Percentiles rank a stretch among this genome's conserved stretches.
phyloP scores from a whole-genome alignment of 768 basidiomycete species.

The Auricularia auricula-judae region DNA sequence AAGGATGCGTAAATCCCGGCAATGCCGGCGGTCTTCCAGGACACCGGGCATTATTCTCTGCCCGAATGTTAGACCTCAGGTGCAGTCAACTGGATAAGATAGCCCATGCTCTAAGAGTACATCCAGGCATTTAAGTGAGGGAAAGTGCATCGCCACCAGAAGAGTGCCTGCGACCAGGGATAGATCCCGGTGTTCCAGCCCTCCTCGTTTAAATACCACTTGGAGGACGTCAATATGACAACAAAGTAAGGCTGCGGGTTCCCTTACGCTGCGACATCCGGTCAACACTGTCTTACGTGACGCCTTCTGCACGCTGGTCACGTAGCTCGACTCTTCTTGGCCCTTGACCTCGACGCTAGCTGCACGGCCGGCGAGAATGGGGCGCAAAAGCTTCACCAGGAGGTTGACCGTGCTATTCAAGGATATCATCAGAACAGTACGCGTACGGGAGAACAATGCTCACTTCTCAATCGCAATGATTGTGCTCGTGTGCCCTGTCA shows the following conservation, averaged over 20 bases:
- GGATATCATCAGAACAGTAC: background rate
- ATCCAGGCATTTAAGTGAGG: background rate
- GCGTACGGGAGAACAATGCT: background rate
- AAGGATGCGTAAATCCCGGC: no score
- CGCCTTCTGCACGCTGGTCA: constrained; percentile 3
- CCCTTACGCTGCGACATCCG: background rate
- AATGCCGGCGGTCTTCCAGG: no score
- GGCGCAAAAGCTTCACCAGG: constrained; percentile 8
- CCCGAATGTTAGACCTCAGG: no score
- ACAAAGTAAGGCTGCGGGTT: no score
- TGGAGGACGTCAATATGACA: background rate
- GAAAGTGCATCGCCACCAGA: background rate
- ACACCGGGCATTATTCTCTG: no score
- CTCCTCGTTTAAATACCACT: background rate
- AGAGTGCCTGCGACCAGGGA: background rate
- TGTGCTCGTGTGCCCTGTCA: constrained; percentile 14
- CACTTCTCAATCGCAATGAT: constrained; percentile 12
- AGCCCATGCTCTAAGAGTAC: background rate
- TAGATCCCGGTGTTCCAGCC: background rate
- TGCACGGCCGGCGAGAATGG: constrained; percentile 4
- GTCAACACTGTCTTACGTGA: background rate
- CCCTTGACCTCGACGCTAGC: constrained; percentile 12
- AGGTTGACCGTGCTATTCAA: constrained; percentile 1
- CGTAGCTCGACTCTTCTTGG: constrained; percentile 8
- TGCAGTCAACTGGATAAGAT: no score